Percentiles rank a stretch among this genome's conserved stretches.
Evolutionary conservation across 139 green algal species (phyloP).

Genomic region (Picochlorum sp.): DNA sequence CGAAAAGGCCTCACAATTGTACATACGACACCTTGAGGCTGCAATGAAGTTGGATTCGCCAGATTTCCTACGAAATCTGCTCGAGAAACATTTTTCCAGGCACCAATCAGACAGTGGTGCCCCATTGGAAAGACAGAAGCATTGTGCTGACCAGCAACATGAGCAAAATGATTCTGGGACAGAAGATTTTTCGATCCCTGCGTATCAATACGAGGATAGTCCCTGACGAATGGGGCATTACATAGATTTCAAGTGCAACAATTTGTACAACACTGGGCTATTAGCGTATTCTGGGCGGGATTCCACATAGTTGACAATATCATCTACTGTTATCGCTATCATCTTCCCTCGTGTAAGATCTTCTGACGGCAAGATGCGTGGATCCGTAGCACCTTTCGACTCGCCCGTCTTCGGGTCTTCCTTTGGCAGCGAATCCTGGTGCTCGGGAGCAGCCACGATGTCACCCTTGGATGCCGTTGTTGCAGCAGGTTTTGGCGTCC

Average conservation of each 20-base stretch:
- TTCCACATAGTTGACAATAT: neutral
- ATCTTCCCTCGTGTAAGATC: neutral
- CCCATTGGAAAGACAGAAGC: neutral
- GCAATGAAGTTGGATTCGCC: slow-evolving; percentile 1
- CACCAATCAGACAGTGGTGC: neutral
- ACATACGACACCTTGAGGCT: slow-evolving; percentile 8
- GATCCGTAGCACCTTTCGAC: neutral
- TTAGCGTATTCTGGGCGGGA: neutral
- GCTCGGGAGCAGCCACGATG: neutral
- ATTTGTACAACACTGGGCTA: neutral
- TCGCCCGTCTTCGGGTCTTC: neutral
- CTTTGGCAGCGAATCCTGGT: neutral
- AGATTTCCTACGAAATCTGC: neutral
- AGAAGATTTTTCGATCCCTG: neutral
- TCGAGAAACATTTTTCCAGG: neutral
- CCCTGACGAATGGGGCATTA: neutral
- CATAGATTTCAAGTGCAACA: neutral
- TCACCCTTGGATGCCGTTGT: neutral
- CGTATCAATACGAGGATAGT: neutral
- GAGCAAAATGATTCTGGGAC: neutral
- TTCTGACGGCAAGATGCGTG: neutral
- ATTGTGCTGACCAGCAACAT: neutral
- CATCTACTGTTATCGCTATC: neutral
- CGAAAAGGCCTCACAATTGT: neutral
- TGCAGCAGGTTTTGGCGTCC: slow-evolving; percentile 1